Evolutionary conservation across 257 asterid species (phyloP).

Genomic region (Salvia hispanica): DNA sequence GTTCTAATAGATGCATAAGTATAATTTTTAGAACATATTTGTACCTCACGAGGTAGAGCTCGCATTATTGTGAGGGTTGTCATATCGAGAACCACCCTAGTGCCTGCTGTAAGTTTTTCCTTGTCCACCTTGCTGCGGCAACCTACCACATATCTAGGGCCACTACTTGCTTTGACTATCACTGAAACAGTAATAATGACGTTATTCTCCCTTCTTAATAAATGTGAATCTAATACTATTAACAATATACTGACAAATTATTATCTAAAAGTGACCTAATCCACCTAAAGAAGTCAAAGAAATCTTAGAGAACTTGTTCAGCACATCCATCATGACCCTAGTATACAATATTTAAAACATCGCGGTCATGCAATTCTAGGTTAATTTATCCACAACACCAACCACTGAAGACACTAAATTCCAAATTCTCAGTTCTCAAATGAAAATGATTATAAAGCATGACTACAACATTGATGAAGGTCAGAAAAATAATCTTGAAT

Average conservation of each 20-base stretch:
- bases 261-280: not conserved
- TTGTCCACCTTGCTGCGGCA: conserved; percentile 97
- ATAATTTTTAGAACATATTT: conserved; percentile 12
- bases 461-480: conserved; percentile 8
- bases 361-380: not conserved
- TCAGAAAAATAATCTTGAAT: not conserved
- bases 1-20: conserved; percentile 8
- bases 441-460: conserved; percentile 6
- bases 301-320: not conserved
- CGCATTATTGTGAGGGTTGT: conserved; percentile 97
- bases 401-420: conserved; percentile 6
- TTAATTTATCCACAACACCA: not conserved
- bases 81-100: conserved; percentile 97
- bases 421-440: not conserved
- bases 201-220: conserved; percentile 10
- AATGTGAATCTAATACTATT: conserved; percentile 12
- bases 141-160: conserved; percentile 97
- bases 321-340: not conserved
- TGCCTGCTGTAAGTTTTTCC: conserved; percentile 90
- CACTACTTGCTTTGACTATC: conserved; percentile 96
- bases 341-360: not conserved
- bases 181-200: conserved; percentile 44
- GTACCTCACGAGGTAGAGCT: conserved; percentile 97
- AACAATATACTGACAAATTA: not conserved
- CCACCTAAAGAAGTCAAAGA: not conserved